Percentiles rank a stretch among this genome's conserved stretches.
These are phyloP conservation scores for Quercus lobata DNA, from an alignment of 331 rosid genomes.

Conservation along the genomic window DNA sequence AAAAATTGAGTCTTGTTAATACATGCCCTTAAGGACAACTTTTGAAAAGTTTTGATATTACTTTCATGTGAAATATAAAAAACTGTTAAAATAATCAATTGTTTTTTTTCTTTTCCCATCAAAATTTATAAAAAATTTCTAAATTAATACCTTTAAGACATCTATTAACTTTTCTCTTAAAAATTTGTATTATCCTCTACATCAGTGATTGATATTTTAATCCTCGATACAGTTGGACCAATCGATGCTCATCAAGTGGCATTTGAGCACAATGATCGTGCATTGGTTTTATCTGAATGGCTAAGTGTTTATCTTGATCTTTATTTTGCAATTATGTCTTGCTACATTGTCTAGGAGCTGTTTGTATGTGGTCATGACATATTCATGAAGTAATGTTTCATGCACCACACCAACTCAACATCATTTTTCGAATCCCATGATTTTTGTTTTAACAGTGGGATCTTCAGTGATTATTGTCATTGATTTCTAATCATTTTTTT, in stretches of 20 bases:
- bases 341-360: neutral
- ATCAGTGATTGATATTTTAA: too few species aligned
- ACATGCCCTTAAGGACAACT: too few species aligned
- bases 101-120: too few species aligned
- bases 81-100: too few species aligned
- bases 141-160: too few species aligned
- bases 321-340: constrained; percentile 2
- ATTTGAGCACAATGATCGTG: constrained; percentile 28
- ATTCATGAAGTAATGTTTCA: constrained; percentile 33
- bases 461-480: constrained; percentile 49
- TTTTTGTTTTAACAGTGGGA: constrained; percentile 48
- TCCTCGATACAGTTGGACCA: neutral
- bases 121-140: too few species aligned
- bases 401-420: constrained; percentile 73
- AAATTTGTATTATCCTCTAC: too few species aligned
- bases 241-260: constrained; percentile 20
- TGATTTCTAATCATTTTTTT: constrained; percentile 60
- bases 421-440: constrained; percentile 71
- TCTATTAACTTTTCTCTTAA: too few species aligned
- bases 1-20: too few species aligned
- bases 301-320: neutral
- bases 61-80: too few species aligned
- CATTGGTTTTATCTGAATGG: constrained; percentile 18
- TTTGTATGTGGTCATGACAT: constrained; percentile 24
- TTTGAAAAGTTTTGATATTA: too few species aligned